Conservation (phyloP, 2,329 filamentous ascomycete species). For the Ceratocystis huliohia region DNA sequence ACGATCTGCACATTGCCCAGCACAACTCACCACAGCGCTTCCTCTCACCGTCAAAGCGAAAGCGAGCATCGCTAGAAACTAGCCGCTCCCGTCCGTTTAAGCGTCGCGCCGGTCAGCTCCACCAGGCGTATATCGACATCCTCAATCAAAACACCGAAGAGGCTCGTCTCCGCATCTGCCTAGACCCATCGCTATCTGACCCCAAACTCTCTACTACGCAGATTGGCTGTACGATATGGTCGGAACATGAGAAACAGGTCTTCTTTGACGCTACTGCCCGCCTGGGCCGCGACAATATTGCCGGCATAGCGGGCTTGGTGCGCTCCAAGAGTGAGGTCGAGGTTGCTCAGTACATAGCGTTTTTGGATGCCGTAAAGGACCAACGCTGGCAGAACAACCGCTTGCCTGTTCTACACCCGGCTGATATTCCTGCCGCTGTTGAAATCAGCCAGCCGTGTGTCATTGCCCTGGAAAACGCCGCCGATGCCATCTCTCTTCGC, state of each 20-base stretch:
- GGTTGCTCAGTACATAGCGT: slow-evolving; percentile 53
- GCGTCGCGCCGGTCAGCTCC: slow-evolving; percentile 34
- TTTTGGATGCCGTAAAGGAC: slow-evolving; percentile 43
- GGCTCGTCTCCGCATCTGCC: slow-evolving; percentile 24
- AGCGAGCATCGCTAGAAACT: background rate
- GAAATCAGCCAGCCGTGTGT: slow-evolving; percentile 59
- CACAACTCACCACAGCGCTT: background rate
- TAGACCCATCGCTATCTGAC: background rate
- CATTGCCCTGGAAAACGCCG: slow-evolving; percentile 52
- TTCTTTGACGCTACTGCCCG: slow-evolving; percentile 56
- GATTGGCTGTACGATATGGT: slow-evolving; percentile 61
- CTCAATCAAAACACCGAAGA: slow-evolving; percentile 49
- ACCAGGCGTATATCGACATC: slow-evolving; percentile 36
- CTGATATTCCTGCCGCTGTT: slow-evolving; percentile 55
- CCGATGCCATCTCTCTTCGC: slow-evolving; percentile 49
- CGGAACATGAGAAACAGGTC: slow-evolving; percentile 51
- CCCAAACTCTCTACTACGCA: slow-evolving; percentile 48
- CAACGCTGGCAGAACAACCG: slow-evolving; percentile 29
- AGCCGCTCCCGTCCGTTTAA: slow-evolving; percentile 30
- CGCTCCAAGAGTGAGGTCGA: slow-evolving; percentile 62
- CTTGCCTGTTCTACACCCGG: slow-evolving; percentile 25
- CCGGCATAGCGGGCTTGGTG: slow-evolving; percentile 49
- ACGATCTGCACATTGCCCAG: background rate
- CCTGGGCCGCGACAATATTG: slow-evolving; percentile 50
- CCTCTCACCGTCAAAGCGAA: background rate